Evolutionary conservation across 2,329 filamentous ascomycete genomes (phyloP).

Genomic region (Monosporascus ibericus): DNA sequence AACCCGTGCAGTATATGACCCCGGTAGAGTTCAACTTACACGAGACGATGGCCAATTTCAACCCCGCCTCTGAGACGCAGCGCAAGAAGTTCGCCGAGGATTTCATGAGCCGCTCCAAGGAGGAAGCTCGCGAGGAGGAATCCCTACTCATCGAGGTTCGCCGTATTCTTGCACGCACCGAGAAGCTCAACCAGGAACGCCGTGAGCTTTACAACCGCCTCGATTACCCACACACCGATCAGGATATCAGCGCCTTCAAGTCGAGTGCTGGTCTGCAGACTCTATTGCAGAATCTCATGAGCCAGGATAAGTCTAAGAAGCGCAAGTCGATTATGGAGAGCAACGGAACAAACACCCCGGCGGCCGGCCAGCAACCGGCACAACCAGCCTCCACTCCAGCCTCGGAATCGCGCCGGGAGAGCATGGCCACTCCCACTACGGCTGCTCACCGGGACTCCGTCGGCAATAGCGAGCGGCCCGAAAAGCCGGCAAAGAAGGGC

Average conservation of each 20-base stretch:
- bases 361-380: slow-evolving; percentile 26
- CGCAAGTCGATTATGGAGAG: slow-evolving; percentile 61
- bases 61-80: slow-evolving; percentile 68
- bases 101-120: slow-evolving; percentile 70
- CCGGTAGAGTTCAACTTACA: slow-evolving; percentile 75
- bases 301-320: slow-evolving; percentile 84
- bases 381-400: slow-evolving; percentile 29
- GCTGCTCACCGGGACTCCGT: slow-evolving; percentile 40
- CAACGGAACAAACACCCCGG: slow-evolving; percentile 45
- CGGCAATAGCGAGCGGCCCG: slow-evolving; percentile 32
- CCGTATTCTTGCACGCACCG: slow-evolving; percentile 80
- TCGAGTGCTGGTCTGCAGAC: slow-evolving; percentile 73
- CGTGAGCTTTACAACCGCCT: slow-evolving; percentile 81
- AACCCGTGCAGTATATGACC: slow-evolving; percentile 81
- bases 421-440: slow-evolving; percentile 41
- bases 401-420: slow-evolving; percentile 43
- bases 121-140: slow-evolving; percentile 90
- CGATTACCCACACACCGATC: slow-evolving; percentile 66
- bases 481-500: slow-evolving; percentile 44
- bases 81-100: slow-evolving; percentile 82
- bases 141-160: slow-evolving; percentile 84
- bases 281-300: slow-evolving; percentile 76
- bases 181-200: slow-evolving; percentile 81
- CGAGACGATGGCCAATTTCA: slow-evolving; percentile 81
- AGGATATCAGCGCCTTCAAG: slow-evolving; percentile 72